Conservation (phyloP, 1,284 basidiomycete genomes). For the Schizophyllum amplum region DNA sequence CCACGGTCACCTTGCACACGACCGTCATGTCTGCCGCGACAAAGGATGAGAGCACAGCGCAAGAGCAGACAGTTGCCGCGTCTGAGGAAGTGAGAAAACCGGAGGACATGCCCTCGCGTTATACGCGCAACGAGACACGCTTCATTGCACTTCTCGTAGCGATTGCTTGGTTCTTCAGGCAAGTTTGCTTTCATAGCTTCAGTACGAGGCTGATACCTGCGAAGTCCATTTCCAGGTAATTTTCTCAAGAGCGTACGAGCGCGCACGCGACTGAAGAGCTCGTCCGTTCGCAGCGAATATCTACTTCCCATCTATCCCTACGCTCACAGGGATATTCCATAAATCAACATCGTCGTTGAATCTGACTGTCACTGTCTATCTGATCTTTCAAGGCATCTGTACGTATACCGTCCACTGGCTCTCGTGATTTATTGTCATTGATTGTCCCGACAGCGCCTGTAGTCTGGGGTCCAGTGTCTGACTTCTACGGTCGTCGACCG, state of each 20-base stretch:
- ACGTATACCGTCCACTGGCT: slow-evolving; percentile 11
- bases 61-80: too few relatives aligned
- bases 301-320: slow-evolving; percentile 72
- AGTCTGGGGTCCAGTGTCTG: slow-evolving; percentile 55
- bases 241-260: too few relatives aligned
- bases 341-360: slow-evolving; percentile 65
- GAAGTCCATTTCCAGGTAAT: neutral
- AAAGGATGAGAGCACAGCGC: too few relatives aligned
- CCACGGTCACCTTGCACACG: too few relatives aligned
- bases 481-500: slow-evolving; percentile 46
- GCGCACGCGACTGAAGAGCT: too few relatives aligned
- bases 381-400: slow-evolving; percentile 74
- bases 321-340: slow-evolving; percentile 51
- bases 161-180: slow-evolving; percentile 57
- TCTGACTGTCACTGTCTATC: slow-evolving; percentile 67
- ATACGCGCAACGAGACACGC: slow-evolving; percentile 55
- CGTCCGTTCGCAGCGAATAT: slow-evolving; percentile 71
- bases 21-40: too few relatives aligned
- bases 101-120: slow-evolving; percentile 17
- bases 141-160: slow-evolving; percentile 50
- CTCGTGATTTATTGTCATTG: slow-evolving; percentile 1
- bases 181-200: too few relatives aligned
- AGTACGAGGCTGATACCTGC: too few relatives aligned
- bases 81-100: too few relatives aligned
- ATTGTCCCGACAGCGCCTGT: slow-evolving; percentile 38